Evolutionary conservation across 768 basidiomycete genomes (phyloP).

Genomic region (Tulasnella sp.): DNA sequence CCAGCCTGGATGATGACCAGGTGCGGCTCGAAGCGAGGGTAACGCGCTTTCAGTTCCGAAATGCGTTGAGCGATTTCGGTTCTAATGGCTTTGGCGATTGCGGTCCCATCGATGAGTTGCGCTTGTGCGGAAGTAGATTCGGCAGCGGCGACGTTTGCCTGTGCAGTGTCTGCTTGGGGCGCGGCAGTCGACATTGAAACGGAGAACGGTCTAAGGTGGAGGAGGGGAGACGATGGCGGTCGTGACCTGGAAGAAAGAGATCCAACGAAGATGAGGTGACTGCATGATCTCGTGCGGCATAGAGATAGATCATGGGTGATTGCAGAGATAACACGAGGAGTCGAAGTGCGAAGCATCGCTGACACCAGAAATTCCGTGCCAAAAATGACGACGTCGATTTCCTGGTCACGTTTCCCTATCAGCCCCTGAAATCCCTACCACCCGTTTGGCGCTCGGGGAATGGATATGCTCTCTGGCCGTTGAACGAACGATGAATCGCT

Average conservation of each 20-base stretch:
- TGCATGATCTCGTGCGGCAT: constrained; percentile 9
- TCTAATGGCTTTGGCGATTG: constrained; percentile 85
- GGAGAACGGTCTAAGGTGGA: not conserved
- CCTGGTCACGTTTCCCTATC: not conserved
- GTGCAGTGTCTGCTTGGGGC: constrained; percentile 1
- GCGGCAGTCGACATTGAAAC: constrained; percentile 24
- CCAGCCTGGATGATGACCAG: constrained; percentile 94
- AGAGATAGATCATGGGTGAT: constrained; percentile 3
- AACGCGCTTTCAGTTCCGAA: constrained; percentile 54
- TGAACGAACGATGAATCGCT: not conserved
- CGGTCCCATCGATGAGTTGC: constrained; percentile 72
- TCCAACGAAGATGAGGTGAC: not conserved
- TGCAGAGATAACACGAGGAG: constrained; percentile 1
- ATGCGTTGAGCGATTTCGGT: constrained; percentile 69
- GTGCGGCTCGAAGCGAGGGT: constrained; percentile 86
- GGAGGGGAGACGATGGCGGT: not conserved
- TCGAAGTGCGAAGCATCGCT: constrained; percentile 1
- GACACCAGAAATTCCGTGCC: not conserved
- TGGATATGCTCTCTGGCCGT: not conserved
- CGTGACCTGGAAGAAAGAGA: not conserved
- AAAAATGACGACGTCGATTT: constrained; percentile 3
- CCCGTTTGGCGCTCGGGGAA: not conserved
- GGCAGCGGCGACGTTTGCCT: constrained; percentile 1
- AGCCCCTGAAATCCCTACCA: not conserved
- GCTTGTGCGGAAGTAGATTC: not conserved